phyloP scores from a whole-genome alignment of 2,329 filamentous ascomycete genomes.

The Xylariaceae sp. region DNA sequence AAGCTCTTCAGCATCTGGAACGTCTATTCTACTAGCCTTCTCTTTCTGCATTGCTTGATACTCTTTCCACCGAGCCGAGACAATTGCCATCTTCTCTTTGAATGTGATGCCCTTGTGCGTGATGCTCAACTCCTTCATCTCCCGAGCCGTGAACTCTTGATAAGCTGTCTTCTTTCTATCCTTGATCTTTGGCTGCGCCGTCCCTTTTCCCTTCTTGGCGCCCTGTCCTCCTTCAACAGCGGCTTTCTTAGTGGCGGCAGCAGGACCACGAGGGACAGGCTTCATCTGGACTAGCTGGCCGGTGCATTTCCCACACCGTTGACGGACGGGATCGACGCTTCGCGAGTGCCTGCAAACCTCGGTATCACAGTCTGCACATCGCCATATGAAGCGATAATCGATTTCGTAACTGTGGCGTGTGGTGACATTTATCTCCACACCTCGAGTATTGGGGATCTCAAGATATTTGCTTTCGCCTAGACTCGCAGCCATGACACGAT shows the following conservation, averaged over 20 bases:
- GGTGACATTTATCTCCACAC: slow-evolving; percentile 62
- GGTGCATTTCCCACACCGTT: slow-evolving; percentile 74
- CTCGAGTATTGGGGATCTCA: slow-evolving; percentile 7
- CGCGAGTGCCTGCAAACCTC: slow-evolving; percentile 82
- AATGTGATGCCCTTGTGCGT: slow-evolving; percentile 37
- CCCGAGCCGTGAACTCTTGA: slow-evolving; percentile 22
- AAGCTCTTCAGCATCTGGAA: slow-evolving; percentile 1
- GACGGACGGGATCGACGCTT: slow-evolving; percentile 69
- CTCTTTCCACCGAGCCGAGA: slow-evolving; percentile 59
- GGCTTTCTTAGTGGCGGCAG: slow-evolving; percentile 7
- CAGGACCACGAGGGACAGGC: slow-evolving; percentile 59
- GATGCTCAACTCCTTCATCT: slow-evolving; percentile 26
- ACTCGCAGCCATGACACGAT: slow-evolving; percentile 47
- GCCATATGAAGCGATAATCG: slow-evolving; percentile 89
- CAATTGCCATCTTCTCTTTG: slow-evolving; percentile 64
- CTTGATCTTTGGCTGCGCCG: slow-evolving; percentile 1
- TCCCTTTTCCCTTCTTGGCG: slow-evolving; percentile 2
- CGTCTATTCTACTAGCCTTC: slow-evolving; percentile 26
- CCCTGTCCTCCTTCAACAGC: slow-evolving; percentile 7
- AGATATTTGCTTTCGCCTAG: slow-evolving; percentile 20
- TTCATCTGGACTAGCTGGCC: slow-evolving; percentile 67
- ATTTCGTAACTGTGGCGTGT: slow-evolving; percentile 90
- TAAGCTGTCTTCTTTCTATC: slow-evolving; percentile 37
- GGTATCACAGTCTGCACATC: slow-evolving; percentile 62
- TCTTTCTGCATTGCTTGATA: slow-evolving; percentile 64